Percentiles rank a stretch among this genome's conserved stretches.
phyloP scores from a whole-genome alignment of 2,329 filamentous ascomycete genomes.

The Diaporthe aspalathi region DNA sequence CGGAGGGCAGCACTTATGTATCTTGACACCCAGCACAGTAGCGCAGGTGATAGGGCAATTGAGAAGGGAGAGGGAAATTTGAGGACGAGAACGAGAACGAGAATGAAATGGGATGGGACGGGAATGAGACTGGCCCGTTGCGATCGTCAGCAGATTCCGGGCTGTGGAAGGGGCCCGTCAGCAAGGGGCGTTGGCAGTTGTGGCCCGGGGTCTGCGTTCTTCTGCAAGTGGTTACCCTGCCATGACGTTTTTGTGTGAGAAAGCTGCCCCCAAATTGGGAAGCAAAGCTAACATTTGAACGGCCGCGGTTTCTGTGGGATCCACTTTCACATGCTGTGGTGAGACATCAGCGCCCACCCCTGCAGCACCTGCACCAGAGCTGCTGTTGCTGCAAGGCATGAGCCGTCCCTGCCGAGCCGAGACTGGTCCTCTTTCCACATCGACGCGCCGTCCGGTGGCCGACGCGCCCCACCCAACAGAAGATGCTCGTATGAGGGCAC shows the following conservation, averaged over 20 bases:
- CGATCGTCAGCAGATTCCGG: slow-evolving; percentile 27
- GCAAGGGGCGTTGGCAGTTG: slow-evolving; percentile 5
- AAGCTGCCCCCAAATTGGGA: background rate
- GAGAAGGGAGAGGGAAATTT: background rate
- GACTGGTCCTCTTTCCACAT: background rate
- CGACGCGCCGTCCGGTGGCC: background rate
- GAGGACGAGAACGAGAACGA: background rate
- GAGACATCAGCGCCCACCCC: background rate
- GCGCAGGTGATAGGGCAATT: too few relatives aligned
- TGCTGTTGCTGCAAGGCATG: background rate
- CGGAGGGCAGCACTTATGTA: background rate
- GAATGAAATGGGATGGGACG: too few relatives aligned
- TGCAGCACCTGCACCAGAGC: background rate
- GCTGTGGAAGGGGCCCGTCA: slow-evolving; percentile 10
- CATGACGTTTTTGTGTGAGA: slow-evolving; percentile 22
- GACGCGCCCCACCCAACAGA: background rate
- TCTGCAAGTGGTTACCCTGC: too few relatives aligned
- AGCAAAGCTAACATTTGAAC: background rate
- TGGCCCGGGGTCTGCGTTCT: background rate
- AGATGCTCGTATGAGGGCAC: too few relatives aligned
- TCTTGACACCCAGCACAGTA: background rate
- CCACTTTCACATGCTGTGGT: slow-evolving; percentile 37
- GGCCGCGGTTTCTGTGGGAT: background rate
- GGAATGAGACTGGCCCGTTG: slow-evolving; percentile 1
- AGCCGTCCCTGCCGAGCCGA: slow-evolving; percentile 18